Evolutionary conservation across 2,329 filamentous ascomycete genomes (phyloP).

Genomic region (Colletotrichum scovillei): DNA sequence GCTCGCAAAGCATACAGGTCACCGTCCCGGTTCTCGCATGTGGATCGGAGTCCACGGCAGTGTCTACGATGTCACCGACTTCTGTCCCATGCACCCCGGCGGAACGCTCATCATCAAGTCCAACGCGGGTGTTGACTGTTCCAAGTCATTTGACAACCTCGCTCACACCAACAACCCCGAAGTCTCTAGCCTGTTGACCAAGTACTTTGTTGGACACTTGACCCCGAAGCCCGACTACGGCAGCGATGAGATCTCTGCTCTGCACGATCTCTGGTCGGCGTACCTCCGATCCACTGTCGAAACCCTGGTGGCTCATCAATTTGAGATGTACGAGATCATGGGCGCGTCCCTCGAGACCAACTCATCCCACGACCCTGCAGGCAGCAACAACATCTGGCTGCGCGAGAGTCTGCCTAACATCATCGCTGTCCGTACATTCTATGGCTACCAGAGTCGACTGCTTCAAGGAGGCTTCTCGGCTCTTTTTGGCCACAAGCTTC

Average conservation of each 20-base stretch:
- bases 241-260: conserved; percentile 52
- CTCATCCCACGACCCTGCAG: conserved; percentile 21
- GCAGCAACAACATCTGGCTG: conserved; percentile 53
- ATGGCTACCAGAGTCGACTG: conserved; percentile 62
- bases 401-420: conserved; percentile 59
- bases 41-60: conserved; percentile 65
- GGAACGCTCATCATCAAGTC: conserved; percentile 65
- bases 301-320: conserved; percentile 63
- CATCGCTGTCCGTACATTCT: conserved; percentile 62
- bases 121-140: conserved; percentile 65
- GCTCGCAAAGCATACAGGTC: conserved; percentile 62
- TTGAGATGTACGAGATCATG: conserved; percentile 64
- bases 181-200: conserved; percentile 62
- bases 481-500: conserved; percentile 62
- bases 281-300: conserved; percentile 62
- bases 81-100: conserved; percentile 64
- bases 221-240: conserved; percentile 61
- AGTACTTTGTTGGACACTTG: conserved; percentile 65
- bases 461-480: conserved; percentile 62
- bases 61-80: conserved; percentile 65
- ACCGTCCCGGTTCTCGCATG: conserved; percentile 56
- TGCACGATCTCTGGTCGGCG: conserved; percentile 62
- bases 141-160: conserved; percentile 63
- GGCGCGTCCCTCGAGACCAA: conserved; percentile 44
- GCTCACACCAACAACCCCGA: conserved; percentile 67